These are phyloP conservation scores for Prunus campanulata DNA, from an alignment of 306 rosid genomes.

Conservation along the genomic window DNA sequence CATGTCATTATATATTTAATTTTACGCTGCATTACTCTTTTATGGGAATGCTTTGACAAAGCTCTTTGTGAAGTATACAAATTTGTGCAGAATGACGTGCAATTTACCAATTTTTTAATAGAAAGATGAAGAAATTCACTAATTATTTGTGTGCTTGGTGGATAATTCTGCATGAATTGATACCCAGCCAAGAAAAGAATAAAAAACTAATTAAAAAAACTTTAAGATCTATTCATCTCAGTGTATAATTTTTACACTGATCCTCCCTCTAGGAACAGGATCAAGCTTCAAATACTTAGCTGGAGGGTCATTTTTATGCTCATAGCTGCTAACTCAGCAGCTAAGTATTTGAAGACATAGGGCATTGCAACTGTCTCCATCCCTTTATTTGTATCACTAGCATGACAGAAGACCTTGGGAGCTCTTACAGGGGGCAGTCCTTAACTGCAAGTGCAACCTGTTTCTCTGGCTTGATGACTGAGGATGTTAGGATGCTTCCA, in stretches of 20 bases:
- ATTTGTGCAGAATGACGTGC: background rate
- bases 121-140: background rate
- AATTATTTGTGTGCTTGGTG: background rate
- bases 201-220: too few species aligned
- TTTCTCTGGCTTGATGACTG: slow-evolving; percentile 47
- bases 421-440: slow-evolving; percentile 63
- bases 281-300: slow-evolving; percentile 39
- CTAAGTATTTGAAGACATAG: slow-evolving; percentile 76
- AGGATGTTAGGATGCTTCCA: slow-evolving; percentile 71
- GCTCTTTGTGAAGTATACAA: background rate
- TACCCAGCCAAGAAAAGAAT: too few species aligned
- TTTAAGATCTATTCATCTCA: too few species aligned
- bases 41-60: slow-evolving; percentile 1
- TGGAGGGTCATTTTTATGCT: slow-evolving; percentile 80
- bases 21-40: background rate
- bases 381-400: slow-evolving; percentile 73
- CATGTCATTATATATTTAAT: background rate
- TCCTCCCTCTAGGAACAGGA: background rate
- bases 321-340: slow-evolving; percentile 95
- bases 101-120: background rate
- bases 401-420: slow-evolving; percentile 55
- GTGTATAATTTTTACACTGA: too few species aligned
- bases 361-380: slow-evolving; percentile 98
- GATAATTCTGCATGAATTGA: too few species aligned
- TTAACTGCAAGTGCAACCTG: slow-evolving; percentile 29